Conservation (phyloP, 345 rosid genomes). For the Mangifera indica region DNA sequence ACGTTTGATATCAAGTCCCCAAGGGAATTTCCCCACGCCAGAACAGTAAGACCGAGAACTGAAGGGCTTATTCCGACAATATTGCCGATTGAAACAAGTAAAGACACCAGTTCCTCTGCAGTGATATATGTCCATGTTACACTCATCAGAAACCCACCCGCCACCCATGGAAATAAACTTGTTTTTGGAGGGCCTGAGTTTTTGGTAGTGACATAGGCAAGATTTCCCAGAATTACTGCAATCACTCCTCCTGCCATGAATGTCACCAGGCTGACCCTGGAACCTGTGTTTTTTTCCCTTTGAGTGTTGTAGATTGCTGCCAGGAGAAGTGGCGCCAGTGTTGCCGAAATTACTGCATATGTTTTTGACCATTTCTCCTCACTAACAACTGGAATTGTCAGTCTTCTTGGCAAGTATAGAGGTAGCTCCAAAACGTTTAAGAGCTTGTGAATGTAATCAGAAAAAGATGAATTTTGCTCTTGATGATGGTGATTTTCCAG, state of each 20-base stretch:
- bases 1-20: conserved; percentile 87
- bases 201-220: conserved; percentile 59
- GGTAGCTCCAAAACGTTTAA: conserved; percentile 60
- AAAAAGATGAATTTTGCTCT: conserved; percentile 28
- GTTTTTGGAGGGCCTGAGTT: conserved; percentile 61
- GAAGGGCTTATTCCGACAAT: conserved; percentile 78
- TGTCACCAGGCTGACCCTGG: conserved; percentile 37
- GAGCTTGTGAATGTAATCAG: conserved; percentile 28
- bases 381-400: conserved; percentile 73
- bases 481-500: conserved; percentile 17
- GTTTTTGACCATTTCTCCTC: conserved; percentile 83
- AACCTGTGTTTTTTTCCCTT: conserved; percentile 29
- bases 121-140: conserved; percentile 84
- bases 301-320: conserved; percentile 57
- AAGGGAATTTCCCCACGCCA: conserved; percentile 92
- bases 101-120: conserved; percentile 76
- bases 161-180: conserved; percentile 65
- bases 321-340: conserved; percentile 66
- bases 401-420: conserved; percentile 70
- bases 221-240: conserved; percentile 57
- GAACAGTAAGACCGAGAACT: conserved; percentile 76
- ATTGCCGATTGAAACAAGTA: conserved; percentile 62
- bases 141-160: conserved; percentile 84
- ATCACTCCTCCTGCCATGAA: conserved; percentile 48
- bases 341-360: conserved; percentile 58